Conservation (phyloP, 768 basidiomycete genomes). For the Russula griseocarnosa region DNA sequence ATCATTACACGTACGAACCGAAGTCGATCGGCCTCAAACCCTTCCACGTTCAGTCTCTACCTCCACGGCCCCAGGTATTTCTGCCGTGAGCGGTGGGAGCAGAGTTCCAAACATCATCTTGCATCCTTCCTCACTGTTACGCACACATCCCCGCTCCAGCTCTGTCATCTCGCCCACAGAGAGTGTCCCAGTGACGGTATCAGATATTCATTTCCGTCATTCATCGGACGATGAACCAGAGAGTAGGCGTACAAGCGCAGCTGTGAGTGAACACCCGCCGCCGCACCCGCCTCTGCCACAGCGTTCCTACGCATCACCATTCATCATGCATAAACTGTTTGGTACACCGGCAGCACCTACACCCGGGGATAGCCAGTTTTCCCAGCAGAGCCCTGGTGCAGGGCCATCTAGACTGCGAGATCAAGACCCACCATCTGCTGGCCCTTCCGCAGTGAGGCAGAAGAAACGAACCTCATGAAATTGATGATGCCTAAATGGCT, state of each 20-base stretch:
- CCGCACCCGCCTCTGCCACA: constrained; percentile 32
- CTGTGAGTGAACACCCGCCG: constrained; percentile 27
- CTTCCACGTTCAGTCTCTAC: constrained; percentile 20
- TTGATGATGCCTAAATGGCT: constrained; percentile 17
- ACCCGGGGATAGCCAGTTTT: not conserved
- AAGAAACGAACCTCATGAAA: constrained; percentile 13
- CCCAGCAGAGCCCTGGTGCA: constrained; percentile 19
- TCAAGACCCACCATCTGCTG: constrained; percentile 10
- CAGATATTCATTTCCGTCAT: constrained; percentile 39
- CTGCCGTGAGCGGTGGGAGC: not conserved
- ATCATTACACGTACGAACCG: constrained; percentile 19
- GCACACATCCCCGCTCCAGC: constrained; percentile 23
- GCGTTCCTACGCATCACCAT: constrained; percentile 31
- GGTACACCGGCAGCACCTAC: constrained; percentile 25
- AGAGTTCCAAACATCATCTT: constrained; percentile 17
- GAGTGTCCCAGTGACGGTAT: constrained; percentile 36
- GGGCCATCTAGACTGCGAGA: constrained; percentile 20
- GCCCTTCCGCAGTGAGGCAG: constrained; percentile 3
- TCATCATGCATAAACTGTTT: constrained; percentile 37
- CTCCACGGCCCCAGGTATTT: constrained; percentile 9
- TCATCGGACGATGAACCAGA: constrained; percentile 32
- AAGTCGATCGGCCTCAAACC: constrained; percentile 8
- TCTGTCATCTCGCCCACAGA: constrained; percentile 35
- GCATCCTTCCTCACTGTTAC: constrained; percentile 28
- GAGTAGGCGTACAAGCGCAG: constrained; percentile 30